Evolutionary conservation across 306 rosid genomes (phyloP), one percentile per base, ranked within the genome.

Genomic region (Ochetophila trinervis): DNA sequence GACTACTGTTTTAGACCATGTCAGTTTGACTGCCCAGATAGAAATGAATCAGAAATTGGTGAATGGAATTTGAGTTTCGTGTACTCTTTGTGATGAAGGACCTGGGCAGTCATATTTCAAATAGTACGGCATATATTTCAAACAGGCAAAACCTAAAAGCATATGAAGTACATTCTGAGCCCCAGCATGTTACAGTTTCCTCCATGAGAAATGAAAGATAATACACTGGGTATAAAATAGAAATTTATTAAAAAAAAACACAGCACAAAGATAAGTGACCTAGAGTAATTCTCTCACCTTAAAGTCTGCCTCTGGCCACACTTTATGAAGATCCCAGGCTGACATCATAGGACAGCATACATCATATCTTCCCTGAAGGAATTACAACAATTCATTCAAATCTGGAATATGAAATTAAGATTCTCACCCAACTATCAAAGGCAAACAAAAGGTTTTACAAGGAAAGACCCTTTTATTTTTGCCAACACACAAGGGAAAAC

Each of bases 251-350:
- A 63, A 47, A 30, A 22, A 15, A 10, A 66, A 40, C 14, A 57
- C 22, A 42, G 49, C 49, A 56, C 66, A 32, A 42, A 60, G 27
- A 27, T 13, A 23, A 67, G 52, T 57, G 57, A 69, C 23, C 60
- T 60, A 18, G 30, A 70, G 66, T 8, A 69, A 40, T 66, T 62
- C 19, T 55, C 61, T 65, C 69, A 92, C 96, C 91, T 75, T 81
- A 22, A 92, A 70, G 52, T 89, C 93, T 60, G 98, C 96, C 78
- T 92, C 98, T 50, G 98, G 96, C 96, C 98, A 92, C 54, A 80
- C 91, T 79, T 87, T 92, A 85, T 92, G 98, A 67, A 92, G 96
- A 84, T 92, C 98, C 98, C 98, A 92, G 55, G 98, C 97, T 15
- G 95, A 92, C 91, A 92, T 87, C 84, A 92, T 85, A 48, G 98